These are phyloP conservation scores for Colletotrichum musae DNA, from an alignment of 2,329 filamentous ascomycete genomes.

Conservation along the genomic window DNA sequence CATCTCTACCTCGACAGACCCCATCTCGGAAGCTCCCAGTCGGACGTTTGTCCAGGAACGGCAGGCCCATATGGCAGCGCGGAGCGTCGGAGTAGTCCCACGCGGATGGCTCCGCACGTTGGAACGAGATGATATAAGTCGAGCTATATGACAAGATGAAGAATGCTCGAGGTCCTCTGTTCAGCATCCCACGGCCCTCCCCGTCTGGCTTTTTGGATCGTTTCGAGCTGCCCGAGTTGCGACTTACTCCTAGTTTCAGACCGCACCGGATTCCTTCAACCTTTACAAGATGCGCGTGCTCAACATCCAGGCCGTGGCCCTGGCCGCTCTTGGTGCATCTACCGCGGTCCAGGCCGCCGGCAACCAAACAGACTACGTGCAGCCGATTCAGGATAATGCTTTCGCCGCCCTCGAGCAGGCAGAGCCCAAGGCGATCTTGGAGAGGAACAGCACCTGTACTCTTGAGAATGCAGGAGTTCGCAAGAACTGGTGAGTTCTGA, in stretches of 20 bases:
- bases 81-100: no score
- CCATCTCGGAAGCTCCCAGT: not conserved
- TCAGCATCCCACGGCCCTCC: no score
- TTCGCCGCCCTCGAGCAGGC: not conserved
- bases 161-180: no score
- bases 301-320: not conserved
- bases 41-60: not conserved
- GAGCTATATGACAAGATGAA: no score
- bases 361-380: constrained; percentile 6
- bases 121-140: no score
- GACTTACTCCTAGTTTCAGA: no score
- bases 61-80: not conserved
- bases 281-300: not conserved
- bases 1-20: not conserved
- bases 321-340: not conserved
- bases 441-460: constrained; percentile 11
- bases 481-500: constrained; percentile 1
- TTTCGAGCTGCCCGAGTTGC: no score
- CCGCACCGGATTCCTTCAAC: not conserved
- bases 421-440: constrained; percentile 6
- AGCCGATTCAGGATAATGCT: not conserved
- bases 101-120: no score
- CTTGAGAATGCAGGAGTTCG: constrained; percentile 13
- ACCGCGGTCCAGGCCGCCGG: not conserved
- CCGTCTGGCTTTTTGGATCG: no score